Evolutionary conservation across 1,284 basidiomycete genomes (phyloP).

Genomic region (Ceratobasidium sp.): DNA sequence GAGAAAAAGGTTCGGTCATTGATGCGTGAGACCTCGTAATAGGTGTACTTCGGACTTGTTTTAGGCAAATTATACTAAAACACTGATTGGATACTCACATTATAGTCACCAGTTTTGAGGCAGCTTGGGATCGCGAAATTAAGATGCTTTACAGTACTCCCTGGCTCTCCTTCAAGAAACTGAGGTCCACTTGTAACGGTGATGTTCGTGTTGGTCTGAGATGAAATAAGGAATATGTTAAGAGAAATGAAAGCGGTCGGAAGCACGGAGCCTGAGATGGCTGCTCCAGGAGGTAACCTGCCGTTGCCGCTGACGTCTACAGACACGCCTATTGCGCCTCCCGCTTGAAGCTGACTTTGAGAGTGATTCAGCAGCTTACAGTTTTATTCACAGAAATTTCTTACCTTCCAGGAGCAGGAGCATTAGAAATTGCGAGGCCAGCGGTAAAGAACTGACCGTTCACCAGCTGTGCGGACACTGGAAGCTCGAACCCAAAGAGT

Average conservation of each 20-base stretch:
- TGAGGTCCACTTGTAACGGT: slow-evolving; percentile 58
- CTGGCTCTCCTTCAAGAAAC: slow-evolving; percentile 47
- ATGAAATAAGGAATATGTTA: slow-evolving; percentile 63
- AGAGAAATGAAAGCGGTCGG: slow-evolving; percentile 59
- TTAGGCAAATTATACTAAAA: not conserved
- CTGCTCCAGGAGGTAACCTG: slow-evolving; percentile 54
- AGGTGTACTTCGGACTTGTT: slow-evolving; percentile 38
- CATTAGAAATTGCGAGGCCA: slow-evolving; percentile 63
- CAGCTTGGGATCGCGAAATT: slow-evolving; percentile 60
- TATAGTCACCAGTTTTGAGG: slow-evolving; percentile 61
- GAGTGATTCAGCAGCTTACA: slow-evolving; percentile 43
- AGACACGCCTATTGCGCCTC: slow-evolving; percentile 29
- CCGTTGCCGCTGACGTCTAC: slow-evolving; percentile 61
- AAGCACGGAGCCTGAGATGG: slow-evolving; percentile 55
- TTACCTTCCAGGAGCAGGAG: slow-evolving; percentile 59
- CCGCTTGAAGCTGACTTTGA: slow-evolving; percentile 48
- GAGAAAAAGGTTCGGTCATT: slow-evolving; percentile 36
- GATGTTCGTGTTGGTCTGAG: slow-evolving; percentile 57
- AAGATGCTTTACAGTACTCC: slow-evolving; percentile 63
- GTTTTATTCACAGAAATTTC: slow-evolving; percentile 42
- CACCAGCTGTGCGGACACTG: slow-evolving; percentile 49
- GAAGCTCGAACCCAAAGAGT: not conserved
- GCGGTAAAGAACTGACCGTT: slow-evolving; percentile 61
- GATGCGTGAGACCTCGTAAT: slow-evolving; percentile 43
- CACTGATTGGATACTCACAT: slow-evolving; percentile 47